Base-by-base conservation (phyloP, 768 basidiomycete genomes). In the Kondoa subrosea region DNA sequence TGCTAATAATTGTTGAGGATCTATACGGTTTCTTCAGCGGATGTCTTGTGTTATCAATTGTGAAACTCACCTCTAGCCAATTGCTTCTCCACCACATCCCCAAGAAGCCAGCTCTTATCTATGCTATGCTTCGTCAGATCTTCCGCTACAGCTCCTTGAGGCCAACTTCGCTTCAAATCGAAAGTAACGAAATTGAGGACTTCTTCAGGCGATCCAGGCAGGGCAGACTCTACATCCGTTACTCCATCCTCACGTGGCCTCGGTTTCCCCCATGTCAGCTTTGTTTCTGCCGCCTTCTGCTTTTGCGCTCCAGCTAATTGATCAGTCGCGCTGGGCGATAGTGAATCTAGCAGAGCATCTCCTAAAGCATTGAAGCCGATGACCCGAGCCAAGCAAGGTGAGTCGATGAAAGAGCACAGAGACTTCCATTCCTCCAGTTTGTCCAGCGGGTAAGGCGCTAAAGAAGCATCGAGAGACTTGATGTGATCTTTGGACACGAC, bases 21-120 rank as follows among this genome's bases (percentile, higher is more conserved):
- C 78, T 78, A 67, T 34, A 31, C 15, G 56, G 31, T 14, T 31
- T 30, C 64, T 31, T 25, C 30, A 2, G 14, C 14, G 34, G 1
- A 21, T 0, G n/a, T 1, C 32, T 15, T 8, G 25, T 66, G 25
- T 15, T 21, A 27, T 56, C 25, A 26, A 25, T 59, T 60, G 30
- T 34, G 21, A 40, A 56, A 1, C 78, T 70, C 64, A 78, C 79
- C 74, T 25, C 70, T 71, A 0, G 57, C 71, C 2, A 76, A 68
- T 27, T 75, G 71, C 4, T 34, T 29, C 4, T 59, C 34, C 3
- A 78, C 70, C 0, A 77, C 75, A 21, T 75, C 17, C 2, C 69
- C 71, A 63, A 78, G 61, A 14, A 77, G 65, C 78, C 78, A 79
- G 68, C 76, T 78, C 73, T 79, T 79, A 71, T 80, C 79, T 63